Conservation (phyloP, 176 grass and related monocot species). For the Bonia amplexicaulis region DNA sequence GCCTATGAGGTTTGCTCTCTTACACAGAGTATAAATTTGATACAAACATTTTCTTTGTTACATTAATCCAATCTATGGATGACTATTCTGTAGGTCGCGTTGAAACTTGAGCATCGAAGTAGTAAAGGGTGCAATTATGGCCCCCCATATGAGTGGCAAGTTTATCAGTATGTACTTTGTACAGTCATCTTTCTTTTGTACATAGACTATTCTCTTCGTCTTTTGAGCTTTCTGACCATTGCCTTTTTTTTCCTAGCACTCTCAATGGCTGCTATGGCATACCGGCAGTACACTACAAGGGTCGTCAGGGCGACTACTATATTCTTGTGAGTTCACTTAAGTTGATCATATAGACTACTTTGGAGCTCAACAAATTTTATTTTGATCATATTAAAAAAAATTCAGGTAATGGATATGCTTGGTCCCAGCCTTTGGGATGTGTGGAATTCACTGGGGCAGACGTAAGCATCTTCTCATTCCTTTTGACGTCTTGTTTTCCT, state of each 20-base stretch:
- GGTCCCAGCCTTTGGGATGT: conserved; percentile 97
- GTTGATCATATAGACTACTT: conserved; percentile 24
- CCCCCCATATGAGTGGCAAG: conserved; percentile 94
- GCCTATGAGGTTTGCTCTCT: conserved; percentile 73
- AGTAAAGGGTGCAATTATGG: conserved; percentile 96
- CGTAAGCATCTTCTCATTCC: conserved; percentile 42
- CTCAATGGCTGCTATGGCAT: conserved; percentile 88
- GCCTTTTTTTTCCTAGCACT: conserved; percentile 44
- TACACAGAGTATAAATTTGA: neutral
- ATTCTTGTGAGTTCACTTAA: conserved; percentile 60
- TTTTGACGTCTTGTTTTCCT: conserved; percentile 17
- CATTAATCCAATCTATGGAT: conserved; percentile 13
- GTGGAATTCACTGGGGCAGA: conserved; percentile 85
- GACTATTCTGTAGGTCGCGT: conserved; percentile 51
- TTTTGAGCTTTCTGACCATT: conserved; percentile 27
- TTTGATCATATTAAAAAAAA: conserved; percentile 3
- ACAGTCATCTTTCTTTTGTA: conserved; percentile 11
- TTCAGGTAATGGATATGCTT: conserved; percentile 97
- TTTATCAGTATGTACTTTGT: conserved; percentile 67
- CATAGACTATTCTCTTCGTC: neutral
- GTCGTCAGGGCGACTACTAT: conserved; percentile 82
- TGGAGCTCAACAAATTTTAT: conserved; percentile 5
- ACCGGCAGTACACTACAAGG: conserved; percentile 83
- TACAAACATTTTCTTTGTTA: neutral
- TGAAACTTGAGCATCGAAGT: conserved; percentile 87